Percentiles rank a stretch among this genome's conserved stretches.
These are phyloP conservation scores for Gynochthodes officinalis DNA, from an alignment of 257 asterid genomes.

Conservation along the genomic window DNA sequence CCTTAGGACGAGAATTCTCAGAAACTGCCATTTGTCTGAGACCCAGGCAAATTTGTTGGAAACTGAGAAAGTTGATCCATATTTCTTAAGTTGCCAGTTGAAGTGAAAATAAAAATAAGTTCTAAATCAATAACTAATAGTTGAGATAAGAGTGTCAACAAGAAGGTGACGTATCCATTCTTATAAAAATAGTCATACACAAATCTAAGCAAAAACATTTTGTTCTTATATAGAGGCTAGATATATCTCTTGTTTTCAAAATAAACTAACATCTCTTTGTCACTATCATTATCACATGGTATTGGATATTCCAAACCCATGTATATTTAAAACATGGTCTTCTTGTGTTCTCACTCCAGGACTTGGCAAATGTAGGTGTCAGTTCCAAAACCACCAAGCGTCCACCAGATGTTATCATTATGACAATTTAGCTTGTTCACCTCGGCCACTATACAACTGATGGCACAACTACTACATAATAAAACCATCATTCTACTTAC, in stretches of 20 bases:
- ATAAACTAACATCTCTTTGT: background rate
- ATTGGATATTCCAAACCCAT: background rate
- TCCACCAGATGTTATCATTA: background rate
- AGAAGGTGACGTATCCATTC: background rate
- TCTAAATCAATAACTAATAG: background rate
- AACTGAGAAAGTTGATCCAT: constrained; percentile 42
- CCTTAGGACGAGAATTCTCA: constrained; percentile 45
- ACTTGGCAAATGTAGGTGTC: background rate
- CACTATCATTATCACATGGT: background rate
- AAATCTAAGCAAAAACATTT: background rate
- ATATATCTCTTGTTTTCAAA: background rate
- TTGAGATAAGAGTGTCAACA: background rate
- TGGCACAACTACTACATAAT: background rate
- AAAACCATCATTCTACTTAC: background rate
- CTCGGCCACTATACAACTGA: background rate
- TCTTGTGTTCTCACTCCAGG: background rate
- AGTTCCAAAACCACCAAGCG: background rate
- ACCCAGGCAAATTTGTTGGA: constrained; percentile 58
- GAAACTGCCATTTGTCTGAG: constrained; percentile 58
- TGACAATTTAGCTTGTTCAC: background rate
- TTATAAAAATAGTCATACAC: background rate
- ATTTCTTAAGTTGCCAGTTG: constrained; percentile 1
- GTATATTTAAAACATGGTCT: background rate
- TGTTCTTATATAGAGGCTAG: background rate
- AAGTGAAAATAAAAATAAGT: background rate